These are phyloP conservation scores for Rhodamnia argentea DNA, from an alignment of 345 rosid genomes.

Conservation along the genomic window DNA sequence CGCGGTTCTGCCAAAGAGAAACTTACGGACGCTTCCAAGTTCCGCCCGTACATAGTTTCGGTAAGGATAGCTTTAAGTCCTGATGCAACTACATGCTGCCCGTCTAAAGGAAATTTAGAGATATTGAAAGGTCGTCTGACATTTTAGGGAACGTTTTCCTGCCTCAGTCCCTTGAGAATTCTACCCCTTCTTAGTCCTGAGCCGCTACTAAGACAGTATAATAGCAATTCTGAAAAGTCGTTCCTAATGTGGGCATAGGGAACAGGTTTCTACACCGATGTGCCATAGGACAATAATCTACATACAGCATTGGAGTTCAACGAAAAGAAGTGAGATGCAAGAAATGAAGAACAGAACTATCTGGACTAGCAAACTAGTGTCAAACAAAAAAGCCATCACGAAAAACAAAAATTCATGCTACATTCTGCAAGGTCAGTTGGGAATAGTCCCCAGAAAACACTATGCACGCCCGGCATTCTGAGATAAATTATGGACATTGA, in stretches of 20 bases:
- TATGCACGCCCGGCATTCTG: not conserved
- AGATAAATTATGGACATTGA: not conserved
- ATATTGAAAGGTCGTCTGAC: too few species aligned
- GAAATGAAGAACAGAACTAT: not conserved
- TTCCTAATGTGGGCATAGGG: not conserved
- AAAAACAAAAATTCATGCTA: not conserved
- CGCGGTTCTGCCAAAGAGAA: not conserved
- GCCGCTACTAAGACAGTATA: not conserved
- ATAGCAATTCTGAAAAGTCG: not conserved
- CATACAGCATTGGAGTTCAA: not conserved
- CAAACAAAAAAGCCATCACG: not conserved
- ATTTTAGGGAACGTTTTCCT: too few species aligned
- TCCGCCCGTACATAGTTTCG: too few species aligned
- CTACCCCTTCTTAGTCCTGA: too few species aligned
- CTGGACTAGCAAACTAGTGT: not conserved
- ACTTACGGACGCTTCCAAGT: not conserved
- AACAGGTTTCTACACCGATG: not conserved
- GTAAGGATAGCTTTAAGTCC: too few species aligned
- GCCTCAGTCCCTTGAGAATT: too few species aligned
- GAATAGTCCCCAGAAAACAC: not conserved
- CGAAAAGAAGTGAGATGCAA: not conserved
- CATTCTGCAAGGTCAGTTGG: not conserved
- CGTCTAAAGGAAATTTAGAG: too few species aligned
- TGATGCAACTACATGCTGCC: too few species aligned
- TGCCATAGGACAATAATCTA: not conserved